phyloP scores from a whole-genome alignment of 345 rosid species.

The Rhizophora mangle region DNA sequence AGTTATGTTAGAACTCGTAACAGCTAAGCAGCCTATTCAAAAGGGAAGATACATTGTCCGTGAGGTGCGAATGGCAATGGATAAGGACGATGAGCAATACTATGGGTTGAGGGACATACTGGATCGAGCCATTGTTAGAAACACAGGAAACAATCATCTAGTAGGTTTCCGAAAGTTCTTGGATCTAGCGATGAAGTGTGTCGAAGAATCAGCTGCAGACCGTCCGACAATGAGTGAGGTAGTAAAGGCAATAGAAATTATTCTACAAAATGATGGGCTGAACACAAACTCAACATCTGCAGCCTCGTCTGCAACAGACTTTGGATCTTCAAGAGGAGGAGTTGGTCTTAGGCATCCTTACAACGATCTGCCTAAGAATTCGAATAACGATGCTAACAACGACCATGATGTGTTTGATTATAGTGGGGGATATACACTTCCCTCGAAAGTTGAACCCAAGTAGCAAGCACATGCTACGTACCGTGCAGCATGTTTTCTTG shows the following conservation, averaged over 20 bases:
- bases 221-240: conserved; percentile 89
- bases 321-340: conserved; percentile 47
- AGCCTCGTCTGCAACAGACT: conserved; percentile 76
- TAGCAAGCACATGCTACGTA: conserved; percentile 16
- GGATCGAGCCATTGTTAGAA: conserved; percentile 53
- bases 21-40: conserved; percentile 80
- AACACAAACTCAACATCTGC: conserved; percentile 74
- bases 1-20: conserved; percentile 81
- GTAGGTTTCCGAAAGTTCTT: conserved; percentile 57
- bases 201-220: conserved; percentile 75
- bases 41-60: conserved; percentile 89
- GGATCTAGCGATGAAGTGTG: conserved; percentile 79
- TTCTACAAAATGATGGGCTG: conserved; percentile 65
- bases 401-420: conserved; percentile 52
- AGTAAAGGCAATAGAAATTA: conserved; percentile 70
- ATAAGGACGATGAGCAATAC: conserved; percentile 51
- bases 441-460: conserved; percentile 66
- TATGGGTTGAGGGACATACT: conserved; percentile 66
- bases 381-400: conserved; percentile 18
- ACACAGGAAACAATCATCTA: conserved; percentile 30
- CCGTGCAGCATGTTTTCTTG: no score
- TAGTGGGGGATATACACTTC: conserved; percentile 61
- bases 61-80: conserved; percentile 53
- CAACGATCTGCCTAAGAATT: conserved; percentile 38
- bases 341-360: conserved; percentile 47